Percentiles rank a stretch among this genome's conserved stretches.
Evolutionary conservation across 2,329 filamentous ascomycete species (phyloP).

Genomic region (Aspergillus floridensis): DNA sequence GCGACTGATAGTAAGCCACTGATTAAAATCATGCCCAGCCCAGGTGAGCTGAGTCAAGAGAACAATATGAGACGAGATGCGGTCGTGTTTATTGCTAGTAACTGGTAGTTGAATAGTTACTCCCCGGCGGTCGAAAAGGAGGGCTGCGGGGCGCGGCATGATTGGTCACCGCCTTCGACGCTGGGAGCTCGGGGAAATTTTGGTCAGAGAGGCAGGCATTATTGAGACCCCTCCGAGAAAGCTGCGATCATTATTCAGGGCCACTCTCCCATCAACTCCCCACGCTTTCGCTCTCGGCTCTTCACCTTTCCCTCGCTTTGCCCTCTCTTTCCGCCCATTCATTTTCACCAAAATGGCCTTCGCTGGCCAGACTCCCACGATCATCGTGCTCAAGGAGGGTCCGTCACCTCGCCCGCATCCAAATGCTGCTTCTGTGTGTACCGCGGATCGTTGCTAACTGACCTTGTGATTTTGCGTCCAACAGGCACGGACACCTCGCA

Average conservation of each 20-base stretch:
- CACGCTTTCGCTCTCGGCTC: constrained; percentile 5
- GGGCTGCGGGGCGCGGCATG: constrained; percentile 22
- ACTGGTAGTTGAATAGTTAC: not conserved
- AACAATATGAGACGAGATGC: too few species aligned
- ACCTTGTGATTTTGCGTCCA: constrained; percentile 11
- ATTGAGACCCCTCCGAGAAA: constrained; percentile 29
- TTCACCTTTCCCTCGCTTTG: constrained; percentile 10
- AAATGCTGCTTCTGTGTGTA: constrained; percentile 19
- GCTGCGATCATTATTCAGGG: constrained; percentile 23
- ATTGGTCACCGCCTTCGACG: constrained; percentile 37
- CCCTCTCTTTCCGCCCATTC: constrained; percentile 17
- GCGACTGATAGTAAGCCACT: too few species aligned
- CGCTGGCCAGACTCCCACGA: constrained; percentile 94
- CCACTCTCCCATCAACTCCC: constrained; percentile 26
- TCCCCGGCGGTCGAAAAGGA: constrained; percentile 7
- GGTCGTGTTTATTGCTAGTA: too few species aligned
- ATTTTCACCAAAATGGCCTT: constrained; percentile 71
- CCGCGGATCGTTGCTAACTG: constrained; percentile 25
- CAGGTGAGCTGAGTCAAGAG: too few species aligned
- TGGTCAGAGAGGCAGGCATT: constrained; percentile 33
- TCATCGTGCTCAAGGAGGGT: constrained; percentile 98
- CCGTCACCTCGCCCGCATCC: constrained; percentile 42
- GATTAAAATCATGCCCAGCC: too few species aligned
- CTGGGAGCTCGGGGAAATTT: constrained; percentile 43
- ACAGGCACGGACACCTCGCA: constrained; percentile 95